Conservation (phyloP, 176 grass and related monocot species). For the Leersia perrieri region DNA sequence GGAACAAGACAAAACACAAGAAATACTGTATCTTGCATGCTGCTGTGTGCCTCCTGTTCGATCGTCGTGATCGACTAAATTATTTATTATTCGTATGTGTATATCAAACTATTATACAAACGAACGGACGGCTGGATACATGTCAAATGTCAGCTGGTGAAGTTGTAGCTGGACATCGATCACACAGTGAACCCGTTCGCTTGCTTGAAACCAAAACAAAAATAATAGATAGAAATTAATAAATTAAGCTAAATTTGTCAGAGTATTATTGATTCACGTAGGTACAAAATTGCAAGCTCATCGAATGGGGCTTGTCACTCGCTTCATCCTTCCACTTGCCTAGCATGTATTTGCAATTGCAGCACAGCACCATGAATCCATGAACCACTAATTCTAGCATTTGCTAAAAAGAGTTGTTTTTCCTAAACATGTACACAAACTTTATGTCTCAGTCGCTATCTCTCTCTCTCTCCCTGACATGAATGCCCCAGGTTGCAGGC, state of each 20-base stretch:
- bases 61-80: neutral
- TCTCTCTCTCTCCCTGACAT: neutral
- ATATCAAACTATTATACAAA: no score
- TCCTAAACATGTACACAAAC: neutral
- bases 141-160: neutral
- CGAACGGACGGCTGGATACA: no score
- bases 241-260: neutral
- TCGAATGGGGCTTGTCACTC: neutral
- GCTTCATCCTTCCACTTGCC: neutral
- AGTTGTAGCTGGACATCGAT: no score
- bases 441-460: no score
- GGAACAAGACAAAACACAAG: neutral
- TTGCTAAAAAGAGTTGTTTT: neutral
- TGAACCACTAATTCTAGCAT: no score
- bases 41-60: neutral
- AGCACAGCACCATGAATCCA: neutral
- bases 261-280: neutral
- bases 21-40: neutral
- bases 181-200: no score
- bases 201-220: no score
- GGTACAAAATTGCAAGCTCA: neutral
- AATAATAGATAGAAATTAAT: neutral
- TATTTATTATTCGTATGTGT: neutral
- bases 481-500: neutral
- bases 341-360: no score